These are phyloP conservation scores for Schizochytrium sp. DNA, from an alignment of 108 stramenopile genomes.

Conservation along the genomic window DNA sequence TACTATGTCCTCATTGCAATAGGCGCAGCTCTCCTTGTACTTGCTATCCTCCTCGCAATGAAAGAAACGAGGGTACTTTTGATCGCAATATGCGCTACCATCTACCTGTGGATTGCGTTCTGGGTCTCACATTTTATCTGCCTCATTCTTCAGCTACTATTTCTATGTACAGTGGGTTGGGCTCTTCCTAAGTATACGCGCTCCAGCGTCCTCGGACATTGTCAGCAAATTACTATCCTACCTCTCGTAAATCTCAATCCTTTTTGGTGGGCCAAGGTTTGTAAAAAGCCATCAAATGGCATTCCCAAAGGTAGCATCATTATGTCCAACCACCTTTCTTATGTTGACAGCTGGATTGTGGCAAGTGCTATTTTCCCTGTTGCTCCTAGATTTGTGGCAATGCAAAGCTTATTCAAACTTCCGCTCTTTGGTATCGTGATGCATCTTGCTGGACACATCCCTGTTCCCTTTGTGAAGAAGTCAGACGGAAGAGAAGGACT, in stretches of 20 bases:
- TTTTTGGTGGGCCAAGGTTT: slow-evolving; percentile 28
- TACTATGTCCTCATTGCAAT: background rate
- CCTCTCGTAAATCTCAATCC: slow-evolving; percentile 16
- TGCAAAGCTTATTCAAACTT: slow-evolving; percentile 27
- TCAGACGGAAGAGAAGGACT: slow-evolving; percentile 7
- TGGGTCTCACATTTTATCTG: slow-evolving; percentile 41
- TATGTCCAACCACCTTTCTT: slow-evolving; percentile 54
- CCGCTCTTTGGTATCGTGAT: slow-evolving; percentile 50
- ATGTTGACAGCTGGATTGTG: slow-evolving; percentile 48
- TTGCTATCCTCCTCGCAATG: background rate
- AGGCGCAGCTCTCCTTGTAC: background rate
- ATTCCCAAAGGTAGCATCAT: slow-evolving; percentile 15
- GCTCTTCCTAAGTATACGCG: background rate
- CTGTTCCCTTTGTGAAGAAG: background rate
- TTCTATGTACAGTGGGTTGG: slow-evolving; percentile 24
- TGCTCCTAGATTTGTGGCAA: slow-evolving; percentile 19
- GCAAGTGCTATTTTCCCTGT: slow-evolving; percentile 45
- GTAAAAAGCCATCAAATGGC: background rate
- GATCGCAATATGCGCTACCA: background rate
- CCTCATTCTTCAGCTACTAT: slow-evolving; percentile 15
- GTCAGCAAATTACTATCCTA: slow-evolving; percentile 45
- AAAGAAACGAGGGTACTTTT: background rate
- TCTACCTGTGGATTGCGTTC: slow-evolving; percentile 13
- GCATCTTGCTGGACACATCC: slow-evolving; percentile 53
- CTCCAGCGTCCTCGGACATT: background rate